phyloP scores from a whole-genome alignment of 2,329 filamentous ascomycete species.

The Dactylella cylindrospora region DNA sequence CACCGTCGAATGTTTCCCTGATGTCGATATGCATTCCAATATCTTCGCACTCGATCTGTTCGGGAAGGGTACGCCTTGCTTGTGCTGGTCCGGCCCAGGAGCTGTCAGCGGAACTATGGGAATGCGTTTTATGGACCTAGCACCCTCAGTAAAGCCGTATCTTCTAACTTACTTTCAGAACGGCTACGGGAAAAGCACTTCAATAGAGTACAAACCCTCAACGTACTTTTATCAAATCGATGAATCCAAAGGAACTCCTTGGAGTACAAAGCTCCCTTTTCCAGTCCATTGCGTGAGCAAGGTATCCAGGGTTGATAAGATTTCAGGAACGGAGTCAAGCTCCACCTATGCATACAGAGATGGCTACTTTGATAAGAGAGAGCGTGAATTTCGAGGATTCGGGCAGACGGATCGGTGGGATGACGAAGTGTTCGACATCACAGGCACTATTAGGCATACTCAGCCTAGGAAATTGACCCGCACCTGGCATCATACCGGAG shows the following conservation, averaged over 20 bases:
- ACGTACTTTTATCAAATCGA: conserved; percentile 36
- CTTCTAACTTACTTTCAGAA: conserved; percentile 17
- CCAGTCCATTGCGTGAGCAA: conserved; percentile 22
- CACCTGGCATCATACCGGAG: conserved; percentile 45
- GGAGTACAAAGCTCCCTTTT: conserved; percentile 31
- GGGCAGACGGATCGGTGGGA: conserved; percentile 13
- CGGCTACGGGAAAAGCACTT: conserved; percentile 8
- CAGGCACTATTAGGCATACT: no score
- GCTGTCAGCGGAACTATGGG: neutral
- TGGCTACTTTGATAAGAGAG: conserved; percentile 41
- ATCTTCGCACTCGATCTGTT: conserved; percentile 20
- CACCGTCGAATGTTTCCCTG: neutral
- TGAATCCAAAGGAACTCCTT: conserved; percentile 9
- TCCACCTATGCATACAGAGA: conserved; percentile 38
- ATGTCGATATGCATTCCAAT: conserved; percentile 1
- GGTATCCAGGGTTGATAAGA: neutral
- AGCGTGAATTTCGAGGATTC: conserved; percentile 41
- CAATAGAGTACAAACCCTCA: conserved; percentile 28
- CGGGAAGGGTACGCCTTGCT: conserved; percentile 28
- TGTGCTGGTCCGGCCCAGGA: conserved; percentile 10
- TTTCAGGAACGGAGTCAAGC: neutral
- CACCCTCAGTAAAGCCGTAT: conserved; percentile 12
- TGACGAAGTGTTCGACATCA: conserved; percentile 1
- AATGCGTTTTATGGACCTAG: conserved; percentile 27
- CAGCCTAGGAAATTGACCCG: no score